Evolutionary conservation across 2,329 filamentous ascomycete species (phyloP), one percentile per base, ranked within the genome.

Genomic region (Orbilia blumenaviensis): DNA sequence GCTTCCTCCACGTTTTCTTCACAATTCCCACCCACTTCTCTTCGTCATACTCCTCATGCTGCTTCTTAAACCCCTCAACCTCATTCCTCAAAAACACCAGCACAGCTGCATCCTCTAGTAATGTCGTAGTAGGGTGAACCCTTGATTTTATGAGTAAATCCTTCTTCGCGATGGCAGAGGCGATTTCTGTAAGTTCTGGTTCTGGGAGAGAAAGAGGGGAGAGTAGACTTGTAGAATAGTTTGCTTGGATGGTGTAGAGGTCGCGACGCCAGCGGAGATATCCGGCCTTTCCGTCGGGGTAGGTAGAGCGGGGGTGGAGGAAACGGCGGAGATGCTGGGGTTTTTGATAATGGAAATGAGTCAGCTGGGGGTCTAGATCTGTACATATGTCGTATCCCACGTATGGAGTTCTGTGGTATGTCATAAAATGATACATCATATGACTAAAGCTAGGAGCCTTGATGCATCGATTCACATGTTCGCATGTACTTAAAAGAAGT

Each of bases 231-330:
- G 67, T 64, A 38, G 67, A 34, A 29, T 72, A 64, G 58, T 64
- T 21, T 38, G 67, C 58, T 64, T 72, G 67, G 36, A 72, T 5
- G 16, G 67, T 72, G 58, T 72, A 72, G 25, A 72, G 67, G 29
- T 72, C 67, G 18, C 67, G 67, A 42, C 67, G 67, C 67, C 67
- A 72, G 67, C 67, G 58, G 58, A 72, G 67, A 50, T 72, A 72
- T 48, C 60, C 58, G 48, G 67, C 3, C 60, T 72, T 72, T 18
- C 67, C 67, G 25, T 56, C 67, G 2, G 67, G 67, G 41, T 72
- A 72, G 67, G 58, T 72, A 6, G 67, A 64, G 41, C 67, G 67
- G 18, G 67, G 60, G 60, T 72, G 67, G 1, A 64, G 60, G 67
- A 72, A 72, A 23, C 67, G 67, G 48, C 67, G 67, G 67, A 72